Evolutionary conservation across 148 eudicot genomes (phyloP).

Genomic region (Suaeda aralocaspica): DNA sequence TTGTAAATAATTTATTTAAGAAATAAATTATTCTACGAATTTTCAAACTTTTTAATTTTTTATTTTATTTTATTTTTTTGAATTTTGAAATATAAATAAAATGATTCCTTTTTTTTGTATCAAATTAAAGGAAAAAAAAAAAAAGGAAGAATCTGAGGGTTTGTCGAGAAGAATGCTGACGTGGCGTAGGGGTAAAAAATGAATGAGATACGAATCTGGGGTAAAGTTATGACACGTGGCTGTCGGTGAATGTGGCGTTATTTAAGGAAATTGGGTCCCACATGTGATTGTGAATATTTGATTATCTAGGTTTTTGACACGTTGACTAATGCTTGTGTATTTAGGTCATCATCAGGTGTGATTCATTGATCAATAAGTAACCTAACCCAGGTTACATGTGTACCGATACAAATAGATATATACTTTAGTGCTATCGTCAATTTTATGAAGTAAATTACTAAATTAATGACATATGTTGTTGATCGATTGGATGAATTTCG

Average conservation of each 20-base stretch:
- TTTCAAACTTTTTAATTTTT: not conserved
- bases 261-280: constrained; percentile 1
- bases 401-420: too few species aligned
- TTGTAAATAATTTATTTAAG: too few species aligned
- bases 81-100: too few species aligned
- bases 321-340: not conserved
- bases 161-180: constrained; percentile 1
- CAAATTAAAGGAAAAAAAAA: not conserved
- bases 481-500: too few species aligned
- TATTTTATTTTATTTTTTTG: not conserved
- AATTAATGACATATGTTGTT: too few species aligned
- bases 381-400: too few species aligned
- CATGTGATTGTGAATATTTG: not conserved
- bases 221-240: constrained; percentile 15
- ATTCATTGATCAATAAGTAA: too few species aligned
- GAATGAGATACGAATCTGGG: constrained; percentile 9
- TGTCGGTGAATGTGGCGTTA: constrained; percentile 3
- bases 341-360: too few species aligned
- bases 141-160: not conserved
- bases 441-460: too few species aligned
- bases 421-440: too few species aligned
- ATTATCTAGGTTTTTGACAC: not conserved
- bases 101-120: too few species aligned
- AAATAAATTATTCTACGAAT: not conserved
- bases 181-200: not conserved